These are phyloP conservation scores for Leptoxyphium fumago DNA, from an alignment of 2,329 filamentous ascomycete genomes.

Conservation along the genomic window DNA sequence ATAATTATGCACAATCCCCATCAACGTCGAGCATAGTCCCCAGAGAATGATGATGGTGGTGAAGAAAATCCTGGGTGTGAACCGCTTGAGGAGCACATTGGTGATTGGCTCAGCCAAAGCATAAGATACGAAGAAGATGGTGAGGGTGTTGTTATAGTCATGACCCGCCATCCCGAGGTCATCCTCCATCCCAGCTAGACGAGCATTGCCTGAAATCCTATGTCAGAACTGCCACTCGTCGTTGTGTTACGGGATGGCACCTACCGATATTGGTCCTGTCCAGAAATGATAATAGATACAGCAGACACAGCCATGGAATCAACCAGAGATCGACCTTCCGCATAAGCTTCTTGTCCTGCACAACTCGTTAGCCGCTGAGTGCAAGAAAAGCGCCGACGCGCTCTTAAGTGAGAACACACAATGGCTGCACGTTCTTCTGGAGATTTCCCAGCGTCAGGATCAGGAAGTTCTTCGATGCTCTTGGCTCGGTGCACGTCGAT, in stretches of 20 bases:
- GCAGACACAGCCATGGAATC: conserved; percentile 51
- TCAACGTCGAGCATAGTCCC: conserved; percentile 36
- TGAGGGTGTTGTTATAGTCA: conserved; percentile 61
- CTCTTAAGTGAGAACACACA: not conserved
- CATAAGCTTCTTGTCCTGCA: conserved; percentile 46
- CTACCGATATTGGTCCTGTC: conserved; percentile 59
- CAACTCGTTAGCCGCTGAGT: conserved; percentile 1
- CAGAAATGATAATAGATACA: conserved; percentile 63
- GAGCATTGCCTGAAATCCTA: conserved; percentile 50
- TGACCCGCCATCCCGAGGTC: conserved; percentile 48
- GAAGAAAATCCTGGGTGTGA: conserved; percentile 58
- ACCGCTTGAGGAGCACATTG: conserved; percentile 64
- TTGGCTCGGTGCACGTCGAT: not conserved
- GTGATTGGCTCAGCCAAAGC: conserved; percentile 63
- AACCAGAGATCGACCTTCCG: conserved; percentile 47
- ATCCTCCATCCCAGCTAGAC: conserved; percentile 40
- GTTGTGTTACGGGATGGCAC: conserved; percentile 4
- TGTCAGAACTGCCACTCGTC: not conserved
- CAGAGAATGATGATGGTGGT: conserved; percentile 64
- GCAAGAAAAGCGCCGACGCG: too few species aligned
- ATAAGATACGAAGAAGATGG: conserved; percentile 81
- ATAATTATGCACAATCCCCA: conserved; percentile 10
- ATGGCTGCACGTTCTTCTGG: conserved; percentile 42
- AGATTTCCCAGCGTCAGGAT: conserved; percentile 50
- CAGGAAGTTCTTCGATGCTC: conserved; percentile 10